Percentiles rank a stretch among this genome's conserved stretches.
These are phyloP conservation scores for Cyclocybe cylindracea DNA, from an alignment of 768 basidiomycete genomes.

Conservation along the genomic window DNA sequence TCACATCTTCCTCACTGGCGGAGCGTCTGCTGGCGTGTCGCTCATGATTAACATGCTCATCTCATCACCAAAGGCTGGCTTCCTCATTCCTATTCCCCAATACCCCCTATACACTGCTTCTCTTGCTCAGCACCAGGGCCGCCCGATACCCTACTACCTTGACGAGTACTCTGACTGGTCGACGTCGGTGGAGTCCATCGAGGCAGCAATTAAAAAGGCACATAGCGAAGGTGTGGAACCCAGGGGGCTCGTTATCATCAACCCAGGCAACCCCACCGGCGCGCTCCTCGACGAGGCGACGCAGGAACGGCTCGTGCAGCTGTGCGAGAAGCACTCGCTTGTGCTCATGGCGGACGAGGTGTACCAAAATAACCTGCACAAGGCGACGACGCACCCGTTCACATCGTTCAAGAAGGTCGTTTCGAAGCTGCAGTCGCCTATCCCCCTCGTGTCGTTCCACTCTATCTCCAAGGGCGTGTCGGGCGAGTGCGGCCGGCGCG, in stretches of 20 bases:
- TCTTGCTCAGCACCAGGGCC: constrained; percentile 82
- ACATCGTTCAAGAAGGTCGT: constrained; percentile 93
- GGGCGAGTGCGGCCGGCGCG: constrained; percentile 96
- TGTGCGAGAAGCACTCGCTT: constrained; percentile 84
- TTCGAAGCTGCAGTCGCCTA: constrained; percentile 59
- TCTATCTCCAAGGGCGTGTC: constrained; percentile 95
- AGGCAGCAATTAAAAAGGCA: constrained; percentile 66
- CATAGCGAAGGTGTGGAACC: constrained; percentile 59
- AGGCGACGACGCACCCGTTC: constrained; percentile 68
- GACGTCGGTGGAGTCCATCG: constrained; percentile 69
- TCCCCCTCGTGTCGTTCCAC: constrained; percentile 94
- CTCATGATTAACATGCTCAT: constrained; percentile 82
- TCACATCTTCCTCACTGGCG: constrained; percentile 92
- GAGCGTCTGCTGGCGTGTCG: constrained; percentile 94
- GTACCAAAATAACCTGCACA: constrained; percentile 94
- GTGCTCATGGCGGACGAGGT: constrained; percentile 97
- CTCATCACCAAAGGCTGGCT: constrained; percentile 62
- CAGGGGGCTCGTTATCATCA: constrained; percentile 94
- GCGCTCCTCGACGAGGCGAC: constrained; percentile 72
- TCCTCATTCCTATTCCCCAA: constrained; percentile 97
- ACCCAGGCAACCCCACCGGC: constrained; percentile 98
- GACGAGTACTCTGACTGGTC: constrained; percentile 84
- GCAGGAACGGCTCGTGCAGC: constrained; percentile 72
- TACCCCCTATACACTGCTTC: constrained; percentile 98
- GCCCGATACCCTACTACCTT: constrained; percentile 85